These are phyloP conservation scores for Rhamnella rubrinervis DNA, from an alignment of 331 rosid genomes.

Conservation along the genomic window DNA sequence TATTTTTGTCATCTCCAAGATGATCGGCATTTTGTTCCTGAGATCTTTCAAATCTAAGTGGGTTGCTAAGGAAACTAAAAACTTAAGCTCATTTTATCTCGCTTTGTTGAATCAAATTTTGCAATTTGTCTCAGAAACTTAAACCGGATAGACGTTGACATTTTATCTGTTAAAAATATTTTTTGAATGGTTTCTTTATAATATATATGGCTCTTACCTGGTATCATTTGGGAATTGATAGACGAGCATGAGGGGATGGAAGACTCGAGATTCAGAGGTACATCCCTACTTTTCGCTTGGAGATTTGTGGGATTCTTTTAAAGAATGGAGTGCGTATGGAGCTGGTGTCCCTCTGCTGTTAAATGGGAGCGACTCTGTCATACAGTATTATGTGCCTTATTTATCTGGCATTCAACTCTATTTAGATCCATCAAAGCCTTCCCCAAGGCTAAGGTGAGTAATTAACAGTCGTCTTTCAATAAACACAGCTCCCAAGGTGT, in stretches of 20 bases:
- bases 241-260: constrained; percentile 63
- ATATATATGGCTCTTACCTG: constrained; percentile 14
- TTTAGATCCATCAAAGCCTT: constrained; percentile 60
- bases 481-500: background rate
- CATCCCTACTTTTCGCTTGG: constrained; percentile 78
- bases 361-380: constrained; percentile 75
- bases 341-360: constrained; percentile 78
- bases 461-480: background rate
- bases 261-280: constrained; percentile 41
- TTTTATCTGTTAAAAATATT: background rate
- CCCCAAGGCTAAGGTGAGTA: constrained; percentile 53
- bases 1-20: too few species aligned
- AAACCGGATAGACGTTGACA: background rate
- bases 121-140: background rate
- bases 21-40: too few species aligned
- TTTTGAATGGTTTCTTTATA: constrained; percentile 1
- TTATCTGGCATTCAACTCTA: constrained; percentile 89
- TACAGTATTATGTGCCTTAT: constrained; percentile 84
- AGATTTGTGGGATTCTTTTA: constrained; percentile 82
- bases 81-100: too few species aligned
- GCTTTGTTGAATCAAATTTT: background rate
- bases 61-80: too few species aligned
- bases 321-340: constrained; percentile 93
- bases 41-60: too few species aligned
- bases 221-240: constrained; percentile 33